Conservation (phyloP, 208 protist species). For the Crithidia thermophila region DNA sequence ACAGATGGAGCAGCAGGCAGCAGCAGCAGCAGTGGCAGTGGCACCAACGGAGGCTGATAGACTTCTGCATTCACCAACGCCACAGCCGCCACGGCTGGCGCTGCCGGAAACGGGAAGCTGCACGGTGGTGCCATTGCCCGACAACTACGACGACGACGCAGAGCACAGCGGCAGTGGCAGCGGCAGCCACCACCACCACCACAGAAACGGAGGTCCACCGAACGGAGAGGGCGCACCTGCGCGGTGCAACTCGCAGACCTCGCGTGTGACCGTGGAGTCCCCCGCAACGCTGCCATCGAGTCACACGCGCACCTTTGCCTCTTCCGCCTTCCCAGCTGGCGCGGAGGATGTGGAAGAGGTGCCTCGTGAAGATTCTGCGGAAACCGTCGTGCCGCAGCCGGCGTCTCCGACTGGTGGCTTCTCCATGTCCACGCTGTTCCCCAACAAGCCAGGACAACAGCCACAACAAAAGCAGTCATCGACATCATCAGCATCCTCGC, state of each 20-base stretch:
- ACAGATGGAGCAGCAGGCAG: not conserved
- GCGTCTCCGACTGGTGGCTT: not conserved
- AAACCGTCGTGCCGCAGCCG: conserved; percentile 18
- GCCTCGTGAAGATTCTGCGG: conserved; percentile 8
- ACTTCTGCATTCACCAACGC: not conserved
- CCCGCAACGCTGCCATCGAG: conserved; percentile 4
- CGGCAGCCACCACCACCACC: not conserved
- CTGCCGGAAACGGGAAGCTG: not conserved
- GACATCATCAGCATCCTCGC: too few species aligned
- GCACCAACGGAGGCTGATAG: not conserved
- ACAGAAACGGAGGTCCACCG: not conserved
- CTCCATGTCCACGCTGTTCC: conserved; percentile 1
- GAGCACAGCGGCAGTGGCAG: not conserved
- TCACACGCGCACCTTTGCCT: not conserved
- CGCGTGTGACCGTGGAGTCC: conserved; percentile 12
- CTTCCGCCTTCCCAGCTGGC: not conserved
- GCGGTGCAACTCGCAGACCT: conserved; percentile 25
- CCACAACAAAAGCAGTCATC: too few species aligned
- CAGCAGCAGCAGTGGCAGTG: not conserved
- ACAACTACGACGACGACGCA: conserved; percentile 14
- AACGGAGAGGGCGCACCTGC: too few species aligned
- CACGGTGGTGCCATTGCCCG: conserved; percentile 25
- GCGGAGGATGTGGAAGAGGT: not conserved
- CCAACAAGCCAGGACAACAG: not conserved
- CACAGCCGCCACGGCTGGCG: not conserved